Evolutionary conservation across 2,329 filamentous ascomycete species (phyloP), one percentile per base, ranked within the genome.

Genomic region (Epichloe sibirici): DNA sequence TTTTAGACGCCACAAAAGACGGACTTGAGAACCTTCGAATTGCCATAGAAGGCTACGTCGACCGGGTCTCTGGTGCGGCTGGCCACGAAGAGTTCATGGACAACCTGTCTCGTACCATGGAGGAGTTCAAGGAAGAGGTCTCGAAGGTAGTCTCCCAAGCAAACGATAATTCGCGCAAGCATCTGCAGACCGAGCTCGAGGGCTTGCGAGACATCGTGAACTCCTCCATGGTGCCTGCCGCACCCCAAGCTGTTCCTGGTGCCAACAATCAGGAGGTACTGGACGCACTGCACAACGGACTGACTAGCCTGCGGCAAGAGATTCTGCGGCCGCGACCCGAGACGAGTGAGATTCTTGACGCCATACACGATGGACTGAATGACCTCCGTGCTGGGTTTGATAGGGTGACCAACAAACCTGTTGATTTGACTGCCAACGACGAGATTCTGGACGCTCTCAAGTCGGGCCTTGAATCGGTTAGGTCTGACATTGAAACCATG

Each of bases 361-460:
- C 90, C 1, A 74, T 97, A 51, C 90, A 94, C 54, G 90, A 96
- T 65, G 90, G 90, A 2, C 77, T 97, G 6, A 83, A 86, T 56
- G 83, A 85, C 47, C 74, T 97, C 8, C 82, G 87, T 28, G 74
- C 76, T 31, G 85, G 89, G 56, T 85, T 97, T 53, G 90, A 95
- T 54, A 77, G 75, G 62, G 76, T 93, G 15, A 75, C 82, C 23
- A 83, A 91, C 63, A 93, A 89, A 69, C 87, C 90, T 5, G 73
- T 81, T 0, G 90, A 95, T 60, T 77, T 91, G 67, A 90, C 86
- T 0, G 83, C 88, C 53, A 91, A 87, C 55, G 88, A 95, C 57
- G 90, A 96, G 67, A 90, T 96, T 50, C 75, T 96, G 1, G 88
- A 95, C 55, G 88, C 88, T 0, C 76, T 97, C 52, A 94, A 86